Conservation (phyloP, 2,329 filamentous ascomycete species). For the Fusarium staphyleae region DNA sequence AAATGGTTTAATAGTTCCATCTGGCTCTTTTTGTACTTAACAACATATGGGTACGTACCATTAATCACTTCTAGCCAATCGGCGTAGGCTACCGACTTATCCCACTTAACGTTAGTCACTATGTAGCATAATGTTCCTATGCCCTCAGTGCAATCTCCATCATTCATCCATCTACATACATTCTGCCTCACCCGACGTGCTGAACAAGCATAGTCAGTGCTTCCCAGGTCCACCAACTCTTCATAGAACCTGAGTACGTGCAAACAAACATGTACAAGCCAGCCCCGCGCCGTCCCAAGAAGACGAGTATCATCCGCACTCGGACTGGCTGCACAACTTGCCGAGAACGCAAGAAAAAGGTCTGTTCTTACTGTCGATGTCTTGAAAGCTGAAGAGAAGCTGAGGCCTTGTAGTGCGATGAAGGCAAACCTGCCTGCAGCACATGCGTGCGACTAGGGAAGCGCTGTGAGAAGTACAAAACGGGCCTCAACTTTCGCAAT, state of each 20-base stretch:
- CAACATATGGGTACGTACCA: too few species aligned
- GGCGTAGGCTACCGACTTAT: too few species aligned
- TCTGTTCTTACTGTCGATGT: not conserved
- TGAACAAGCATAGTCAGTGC: too few species aligned
- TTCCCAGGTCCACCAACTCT: too few species aligned
- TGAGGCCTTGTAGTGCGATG: constrained; percentile 19
- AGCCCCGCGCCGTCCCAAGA: constrained; percentile 28
- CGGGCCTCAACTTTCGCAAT: constrained; percentile 6
- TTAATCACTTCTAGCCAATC: too few species aligned
- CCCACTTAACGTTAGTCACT: too few species aligned
- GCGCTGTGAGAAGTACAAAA: constrained; percentile 6
- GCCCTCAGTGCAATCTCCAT: not conserved
- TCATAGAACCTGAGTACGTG: not conserved
- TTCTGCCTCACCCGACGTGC: too few species aligned
- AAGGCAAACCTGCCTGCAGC: constrained; percentile 19
- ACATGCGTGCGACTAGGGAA: constrained; percentile 14
- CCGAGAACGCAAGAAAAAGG: constrained; percentile 29
- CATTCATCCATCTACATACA: too few species aligned
- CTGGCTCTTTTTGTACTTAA: too few species aligned
- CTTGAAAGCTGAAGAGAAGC: not conserved
- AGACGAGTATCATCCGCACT: constrained; percentile 34
- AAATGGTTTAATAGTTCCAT: too few species aligned
- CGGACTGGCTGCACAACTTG: constrained; percentile 32
- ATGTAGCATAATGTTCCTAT: not conserved
- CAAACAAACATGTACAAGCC: constrained; percentile 33